Percentiles rank a stretch among this genome's conserved stretches.
Conservation (phyloP, 306 rosid genomes). For the barrel medic (Medicago truncatula) region MtrunA17r5.0-ANR NC_053043.1:8167501-8168000, state of each 20-base stretch:
- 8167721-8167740: slow-evolving; percentile 48
- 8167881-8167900: slow-evolving; percentile 86
- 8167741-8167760: slow-evolving; percentile 52
- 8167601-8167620: slow-evolving; percentile 72
- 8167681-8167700: slow-evolving; percentile 51
- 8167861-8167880: slow-evolving; percentile 81
- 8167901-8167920: slow-evolving; percentile 80
- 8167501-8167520: slow-evolving; percentile 69
- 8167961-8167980: slow-evolving; percentile 68
- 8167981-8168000: slow-evolving; percentile 62
- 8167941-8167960: slow-evolving; percentile 65
- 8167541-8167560: neutral
- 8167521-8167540: slow-evolving; percentile 45
- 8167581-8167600: slow-evolving; percentile 47
- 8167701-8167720: slow-evolving; percentile 39
- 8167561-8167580: slow-evolving; percentile 39
- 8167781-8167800: slow-evolving; percentile 61
- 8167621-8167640: slow-evolving; percentile 51
- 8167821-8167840: slow-evolving; percentile 63
- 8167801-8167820: slow-evolving; percentile 64
- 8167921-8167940: slow-evolving; percentile 68
- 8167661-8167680: slow-evolving; percentile 54
- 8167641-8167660: slow-evolving; percentile 44
- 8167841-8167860: slow-evolving; percentile 57
- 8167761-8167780: slow-evolving; percentile 54